Conservation (phyloP, 106 monocot species). For the Dioscorea dumetorum region DNA sequence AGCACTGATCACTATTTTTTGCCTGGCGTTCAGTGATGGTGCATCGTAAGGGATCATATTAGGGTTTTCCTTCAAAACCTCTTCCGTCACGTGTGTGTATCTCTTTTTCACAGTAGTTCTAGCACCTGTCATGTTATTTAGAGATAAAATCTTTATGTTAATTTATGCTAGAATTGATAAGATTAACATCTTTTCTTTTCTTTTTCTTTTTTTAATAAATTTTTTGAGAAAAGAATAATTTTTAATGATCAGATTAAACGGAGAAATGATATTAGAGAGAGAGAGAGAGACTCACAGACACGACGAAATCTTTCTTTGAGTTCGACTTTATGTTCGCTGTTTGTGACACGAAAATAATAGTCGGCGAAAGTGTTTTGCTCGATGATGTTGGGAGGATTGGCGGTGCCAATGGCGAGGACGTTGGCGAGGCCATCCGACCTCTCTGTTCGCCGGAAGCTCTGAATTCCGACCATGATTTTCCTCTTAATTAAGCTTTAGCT, state of each 20-base stretch:
- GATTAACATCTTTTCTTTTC: too few relatives aligned
- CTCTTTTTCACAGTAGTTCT: constrained; percentile 10
- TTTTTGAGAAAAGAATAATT: too few relatives aligned
- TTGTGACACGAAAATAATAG: constrained; percentile 13
- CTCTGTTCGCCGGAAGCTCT: not conserved
- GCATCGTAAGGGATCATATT: constrained; percentile 4
- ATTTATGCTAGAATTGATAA: too few relatives aligned
- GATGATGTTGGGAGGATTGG: not conserved
- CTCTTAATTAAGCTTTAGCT: too few relatives aligned
- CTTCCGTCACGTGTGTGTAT: constrained; percentile 1
- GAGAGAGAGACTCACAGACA: not conserved
- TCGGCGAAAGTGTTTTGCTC: constrained; percentile 7
- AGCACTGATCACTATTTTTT: not conserved
- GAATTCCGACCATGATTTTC: too few relatives aligned
- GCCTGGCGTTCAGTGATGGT: constrained; percentile 7
- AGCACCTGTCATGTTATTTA: constrained; percentile 1
- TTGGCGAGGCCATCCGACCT: constrained; percentile 6
- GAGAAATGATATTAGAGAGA: not conserved
- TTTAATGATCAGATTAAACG: not conserved
- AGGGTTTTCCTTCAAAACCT: not conserved
- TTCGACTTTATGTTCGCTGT: constrained; percentile 11
- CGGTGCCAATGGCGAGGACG: constrained; percentile 19
- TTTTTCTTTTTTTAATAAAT: too few relatives aligned
- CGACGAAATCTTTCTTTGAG: constrained; percentile 13
- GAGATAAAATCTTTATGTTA: not conserved